These are phyloP conservation scores for Fusarium phyllophilum DNA, from an alignment of 2,329 filamentous ascomycete species.

Conservation along the genomic window DNA sequence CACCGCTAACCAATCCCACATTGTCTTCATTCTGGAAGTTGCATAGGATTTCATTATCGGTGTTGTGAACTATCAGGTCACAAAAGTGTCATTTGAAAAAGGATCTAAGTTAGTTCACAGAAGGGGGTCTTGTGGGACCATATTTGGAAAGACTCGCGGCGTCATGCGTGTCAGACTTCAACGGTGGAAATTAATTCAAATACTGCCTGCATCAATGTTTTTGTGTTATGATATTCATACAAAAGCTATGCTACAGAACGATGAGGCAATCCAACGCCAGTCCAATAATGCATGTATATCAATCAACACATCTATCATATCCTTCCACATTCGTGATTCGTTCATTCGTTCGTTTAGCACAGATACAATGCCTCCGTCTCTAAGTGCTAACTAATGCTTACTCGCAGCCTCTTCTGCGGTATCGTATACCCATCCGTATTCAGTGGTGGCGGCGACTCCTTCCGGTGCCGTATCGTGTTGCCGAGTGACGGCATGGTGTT, in stretches of 20 bases:
- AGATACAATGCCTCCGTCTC: neutral
- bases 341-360: constrained; percentile 3
- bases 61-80: neutral
- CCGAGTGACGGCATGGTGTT: constrained; percentile 8
- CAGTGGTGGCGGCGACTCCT: neutral
- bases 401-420: neutral
- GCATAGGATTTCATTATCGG: neutral
- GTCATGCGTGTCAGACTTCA: neutral
- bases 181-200: neutral
- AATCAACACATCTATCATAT: constrained; percentile 2
- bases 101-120: neutral
- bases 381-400: neutral
- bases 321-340: constrained; percentile 3
- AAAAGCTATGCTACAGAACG: constrained; percentile 16
- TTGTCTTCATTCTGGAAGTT: constrained; percentile 1
- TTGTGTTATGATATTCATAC: constrained; percentile 23
- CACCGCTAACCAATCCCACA: constrained; percentile 7
- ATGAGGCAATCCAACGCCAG: constrained; percentile 22
- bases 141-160: neutral
- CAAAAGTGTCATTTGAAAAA: neutral
- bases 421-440: neutral
- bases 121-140: neutral
- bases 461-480: constrained; percentile 18
- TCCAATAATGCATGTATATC: constrained; percentile 25
- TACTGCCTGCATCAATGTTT: neutral